These are phyloP conservation scores for Diaporthe batatas DNA, from an alignment of 2,329 filamentous ascomycete species.

Conservation along the genomic window DNA sequence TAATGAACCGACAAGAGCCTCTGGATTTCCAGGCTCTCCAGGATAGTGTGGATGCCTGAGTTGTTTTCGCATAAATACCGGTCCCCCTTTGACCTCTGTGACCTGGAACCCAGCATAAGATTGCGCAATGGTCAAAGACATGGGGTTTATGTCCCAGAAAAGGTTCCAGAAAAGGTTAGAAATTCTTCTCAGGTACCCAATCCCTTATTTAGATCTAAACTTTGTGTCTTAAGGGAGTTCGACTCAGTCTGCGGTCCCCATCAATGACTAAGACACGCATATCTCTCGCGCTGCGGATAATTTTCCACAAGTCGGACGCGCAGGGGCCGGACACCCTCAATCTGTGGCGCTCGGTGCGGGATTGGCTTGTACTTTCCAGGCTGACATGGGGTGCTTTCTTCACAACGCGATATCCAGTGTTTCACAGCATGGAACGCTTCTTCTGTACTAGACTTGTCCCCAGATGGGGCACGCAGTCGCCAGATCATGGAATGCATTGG, in stretches of 20 bases:
- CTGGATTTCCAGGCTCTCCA: background rate
- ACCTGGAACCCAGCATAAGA: background rate
- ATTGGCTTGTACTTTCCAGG: background rate
- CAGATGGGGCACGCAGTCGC: background rate
- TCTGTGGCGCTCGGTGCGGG: constrained; percentile 1
- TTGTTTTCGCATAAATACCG: background rate
- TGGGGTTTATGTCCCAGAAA: background rate
- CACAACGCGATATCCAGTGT: background rate
- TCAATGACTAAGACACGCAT: constrained; percentile 5
- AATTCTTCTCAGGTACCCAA: background rate
- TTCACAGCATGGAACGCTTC: constrained; percentile 10
- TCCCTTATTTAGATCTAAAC: background rate
- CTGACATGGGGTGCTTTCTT: background rate
- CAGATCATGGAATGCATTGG: background rate
- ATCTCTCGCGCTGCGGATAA: background rate
- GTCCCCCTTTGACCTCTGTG: background rate
- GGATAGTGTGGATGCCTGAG: background rate
- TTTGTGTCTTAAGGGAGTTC: background rate
- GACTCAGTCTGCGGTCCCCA: constrained; percentile 4
- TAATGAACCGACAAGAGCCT: background rate
- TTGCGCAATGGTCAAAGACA: background rate
- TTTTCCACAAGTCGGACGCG: background rate
- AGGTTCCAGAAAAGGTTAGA: constrained; percentile 15
- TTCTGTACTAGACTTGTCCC: constrained; percentile 2
- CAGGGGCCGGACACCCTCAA: background rate